Evolutionary conservation across 768 basidiomycete species (phyloP).

Genomic region (Gautieria morchelliformis): DNA sequence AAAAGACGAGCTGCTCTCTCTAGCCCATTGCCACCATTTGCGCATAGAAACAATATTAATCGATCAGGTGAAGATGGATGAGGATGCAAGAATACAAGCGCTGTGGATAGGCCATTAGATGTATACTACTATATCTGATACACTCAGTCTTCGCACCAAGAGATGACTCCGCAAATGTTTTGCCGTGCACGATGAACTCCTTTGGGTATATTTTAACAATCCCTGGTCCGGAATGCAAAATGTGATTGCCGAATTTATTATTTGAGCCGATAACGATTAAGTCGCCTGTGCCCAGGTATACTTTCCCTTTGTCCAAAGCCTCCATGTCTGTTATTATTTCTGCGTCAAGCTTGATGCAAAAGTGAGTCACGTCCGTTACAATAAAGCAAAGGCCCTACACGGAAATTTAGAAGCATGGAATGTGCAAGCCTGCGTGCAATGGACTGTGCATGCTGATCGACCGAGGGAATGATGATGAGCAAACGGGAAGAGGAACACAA

Average conservation of each 20-base stretch:
- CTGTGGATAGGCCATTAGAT: neutral
- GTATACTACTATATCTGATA: neutral
- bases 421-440: slow-evolving; percentile 61
- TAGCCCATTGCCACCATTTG: slow-evolving; percentile 44
- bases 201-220: slow-evolving; percentile 13
- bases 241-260: slow-evolving; percentile 14
- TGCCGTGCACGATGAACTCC: slow-evolving; percentile 6
- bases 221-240: slow-evolving; percentile 12
- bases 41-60: slow-evolving; percentile 48
- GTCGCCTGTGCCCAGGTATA: slow-evolving; percentile 33
- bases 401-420: slow-evolving; percentile 35
- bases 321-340: slow-evolving; percentile 43
- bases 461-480: slow-evolving; percentile 43
- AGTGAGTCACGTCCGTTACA: neutral
- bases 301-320: slow-evolving; percentile 13
- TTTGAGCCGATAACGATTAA: slow-evolving; percentile 35
- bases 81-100: slow-evolving; percentile 34
- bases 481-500: slow-evolving; percentile 46
- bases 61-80: slow-evolving; percentile 34
- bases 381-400: neutral
- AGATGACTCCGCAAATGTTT: slow-evolving; percentile 13
- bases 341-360: slow-evolving; percentile 60
- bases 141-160: slow-evolving; percentile 11
- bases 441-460: slow-evolving; percentile 30
- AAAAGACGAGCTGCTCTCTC: slow-evolving; percentile 56